Percentiles rank a stretch among this genome's conserved stretches.
These are phyloP conservation scores for Claviceps sp. DNA, from an alignment of 2,329 filamentous ascomycete species.

Conservation along the genomic window DNA sequence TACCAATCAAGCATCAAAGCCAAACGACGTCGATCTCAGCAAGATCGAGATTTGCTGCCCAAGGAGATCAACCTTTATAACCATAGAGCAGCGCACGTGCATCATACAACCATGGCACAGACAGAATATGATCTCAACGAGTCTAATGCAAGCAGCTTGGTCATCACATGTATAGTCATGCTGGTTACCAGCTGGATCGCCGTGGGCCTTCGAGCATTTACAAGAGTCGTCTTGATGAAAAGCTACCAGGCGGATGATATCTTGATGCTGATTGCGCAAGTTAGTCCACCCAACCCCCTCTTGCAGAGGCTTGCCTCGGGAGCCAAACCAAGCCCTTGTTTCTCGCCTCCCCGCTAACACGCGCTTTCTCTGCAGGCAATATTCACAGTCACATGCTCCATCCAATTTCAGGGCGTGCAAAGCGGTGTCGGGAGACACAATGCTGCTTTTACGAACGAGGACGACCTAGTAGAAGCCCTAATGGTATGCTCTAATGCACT, in stretches of 20 bases:
- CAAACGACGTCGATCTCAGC: too few species aligned
- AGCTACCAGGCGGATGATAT: conserved; percentile 37
- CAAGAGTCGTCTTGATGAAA: conserved; percentile 28
- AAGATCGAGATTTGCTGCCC: too few species aligned
- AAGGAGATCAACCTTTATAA: too few species aligned
- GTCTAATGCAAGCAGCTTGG: conserved; percentile 25
- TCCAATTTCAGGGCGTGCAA: conserved; percentile 29
- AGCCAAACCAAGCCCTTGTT: background rate
- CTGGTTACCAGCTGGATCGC: conserved; percentile 28
- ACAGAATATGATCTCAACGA: conserved; percentile 19
- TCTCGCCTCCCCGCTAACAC: background rate
- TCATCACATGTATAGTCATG: conserved; percentile 23
- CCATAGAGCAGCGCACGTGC: background rate
- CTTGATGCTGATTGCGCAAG: conserved; percentile 37
- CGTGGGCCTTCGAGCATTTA: conserved; percentile 30
- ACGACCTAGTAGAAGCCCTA: conserved; percentile 29
- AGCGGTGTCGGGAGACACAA: conserved; percentile 36
- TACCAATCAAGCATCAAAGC: too few species aligned
- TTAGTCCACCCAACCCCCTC: conserved; percentile 10
- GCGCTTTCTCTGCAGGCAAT: conserved; percentile 18
- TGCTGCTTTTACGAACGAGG: conserved; percentile 23
- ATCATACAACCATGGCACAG: conserved; percentile 16
- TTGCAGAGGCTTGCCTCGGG: background rate
- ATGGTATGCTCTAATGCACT: conserved; percentile 21
- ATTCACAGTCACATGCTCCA: conserved; percentile 34